Percentiles rank a stretch among this genome's conserved stretches.
Conservation (phyloP, 1,284 basidiomycete species). For the Boletus mariae region DNA sequence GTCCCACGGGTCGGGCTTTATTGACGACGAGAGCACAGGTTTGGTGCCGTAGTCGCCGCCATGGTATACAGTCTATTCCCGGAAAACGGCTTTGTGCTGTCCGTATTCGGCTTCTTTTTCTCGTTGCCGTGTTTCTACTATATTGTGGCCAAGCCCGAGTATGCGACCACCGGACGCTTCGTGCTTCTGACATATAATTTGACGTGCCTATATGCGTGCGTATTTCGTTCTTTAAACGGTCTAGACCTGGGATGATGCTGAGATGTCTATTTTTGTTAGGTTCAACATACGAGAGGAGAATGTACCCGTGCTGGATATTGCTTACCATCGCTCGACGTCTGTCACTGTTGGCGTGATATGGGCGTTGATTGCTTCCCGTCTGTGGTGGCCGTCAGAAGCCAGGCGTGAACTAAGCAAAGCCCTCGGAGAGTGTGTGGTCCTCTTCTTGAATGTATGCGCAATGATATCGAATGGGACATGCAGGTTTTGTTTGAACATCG, state of each 20-base stretch:
- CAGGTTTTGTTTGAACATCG: conserved; percentile 79
- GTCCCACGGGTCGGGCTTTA: background rate
- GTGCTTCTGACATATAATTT: conserved; percentile 90
- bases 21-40: conserved; percentile 38
- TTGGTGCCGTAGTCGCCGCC: conserved; percentile 78
- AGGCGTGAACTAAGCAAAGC: conserved; percentile 81
- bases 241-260: background rate
- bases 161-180: conserved; percentile 80
- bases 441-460: background rate
- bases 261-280: conserved; percentile 37
- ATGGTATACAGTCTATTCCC: conserved; percentile 72
- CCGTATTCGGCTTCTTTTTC: conserved; percentile 85
- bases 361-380: conserved; percentile 83
- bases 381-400: conserved; percentile 96
- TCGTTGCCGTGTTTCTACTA: conserved; percentile 94
- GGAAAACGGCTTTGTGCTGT: conserved; percentile 70
- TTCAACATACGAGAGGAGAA: conserved; percentile 80
- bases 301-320: conserved; percentile 69
- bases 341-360: conserved; percentile 89
- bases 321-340: conserved; percentile 71
- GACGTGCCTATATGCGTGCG: conserved; percentile 83
- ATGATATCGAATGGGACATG: background rate
- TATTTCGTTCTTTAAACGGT: background rate
- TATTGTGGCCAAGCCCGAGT: conserved; percentile 77
- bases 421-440: conserved; percentile 72